Base-by-base conservation (phyloP, 495 filamentous ascomycete genomes). In the Aspergillus bridgeri region DNA sequence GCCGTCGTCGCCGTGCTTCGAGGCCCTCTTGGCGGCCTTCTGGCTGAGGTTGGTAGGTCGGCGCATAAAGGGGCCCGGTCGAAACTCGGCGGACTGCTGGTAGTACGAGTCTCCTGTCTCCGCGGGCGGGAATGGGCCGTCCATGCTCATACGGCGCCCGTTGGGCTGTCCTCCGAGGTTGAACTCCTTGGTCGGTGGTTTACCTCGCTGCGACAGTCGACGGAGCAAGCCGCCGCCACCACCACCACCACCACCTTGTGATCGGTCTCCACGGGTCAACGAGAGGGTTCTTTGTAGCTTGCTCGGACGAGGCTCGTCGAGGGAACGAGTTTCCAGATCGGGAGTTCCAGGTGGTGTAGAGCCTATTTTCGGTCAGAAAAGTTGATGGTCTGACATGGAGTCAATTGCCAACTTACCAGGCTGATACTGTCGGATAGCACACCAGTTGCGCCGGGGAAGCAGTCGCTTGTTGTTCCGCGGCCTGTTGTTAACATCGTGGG, bases 361-460 rank as follows among this genome's bases (percentile, higher is more conserved):
- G 19, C 79, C 75, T 74, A 33, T 21, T 18, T 20, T 18, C 38
- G 11, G 54, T 66, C 54, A 66, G 59, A 43, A 54, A 4, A 18
- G 18, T 22, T 29, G 38, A 29, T 19, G 6, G 29, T 19, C 20
- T 18, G 17, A 6, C 17, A 47, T 17, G 27, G 48, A n/a, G 13
- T 21, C 3, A 56, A 48, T 48, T 4, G 29, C 27, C 13, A 42
- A 56, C 69, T 70, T 66, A 47, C 86, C 90, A 3, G 91, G 91
- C n/a, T 83, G 75, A 65, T 93, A 96, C 64, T 86, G 77, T 25
- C 88, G 81, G 59, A 97, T 92, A 6, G 89, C 88, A 71, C 91
- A 96, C 89, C 91, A 97, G 64, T 97, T 97, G 25, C 92, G 82
- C 42, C 95, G 86, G 24, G 92, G 92, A 13, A 98, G 80, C n/a